Evolutionary conservation across 208 protist genomes (phyloP).

Genomic region (Novymonas esmeraldas): DNA sequence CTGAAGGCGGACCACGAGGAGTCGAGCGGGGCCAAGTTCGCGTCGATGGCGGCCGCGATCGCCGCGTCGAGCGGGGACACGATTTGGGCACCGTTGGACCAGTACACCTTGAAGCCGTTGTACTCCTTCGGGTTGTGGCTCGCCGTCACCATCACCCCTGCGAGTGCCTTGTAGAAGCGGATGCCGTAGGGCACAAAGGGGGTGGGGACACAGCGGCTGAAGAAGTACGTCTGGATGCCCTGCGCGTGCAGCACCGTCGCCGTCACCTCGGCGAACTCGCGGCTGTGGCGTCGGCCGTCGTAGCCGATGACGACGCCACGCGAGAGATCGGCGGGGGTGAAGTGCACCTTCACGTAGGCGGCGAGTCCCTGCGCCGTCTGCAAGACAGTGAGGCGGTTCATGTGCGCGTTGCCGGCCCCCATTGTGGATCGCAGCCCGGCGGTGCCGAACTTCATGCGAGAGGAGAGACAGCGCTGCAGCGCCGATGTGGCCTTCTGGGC

Average conservation of each 20-base stretch:
- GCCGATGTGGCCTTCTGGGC: constrained; percentile 28
- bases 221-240: constrained; percentile 90
- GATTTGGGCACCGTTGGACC: constrained; percentile 96
- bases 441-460: constrained; percentile 95
- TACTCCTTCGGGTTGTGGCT: constrained; percentile 99
- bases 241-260: constrained; percentile 86
- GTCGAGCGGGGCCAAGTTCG: constrained; percentile 84
- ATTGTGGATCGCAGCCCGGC: constrained; percentile 94
- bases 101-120: constrained; percentile 99
- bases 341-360: constrained; percentile 56
- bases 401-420: constrained; percentile 92
- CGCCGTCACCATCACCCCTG: constrained; percentile 98
- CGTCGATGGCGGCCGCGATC: constrained; percentile 90
- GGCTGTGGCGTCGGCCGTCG: constrained; percentile 95
- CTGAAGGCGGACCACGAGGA: constrained; percentile 55
- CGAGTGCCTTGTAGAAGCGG: constrained; percentile 49
- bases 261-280: constrained; percentile 86
- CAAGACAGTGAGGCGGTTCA: constrained; percentile 97
- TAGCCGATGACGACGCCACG: constrained; percentile 94
- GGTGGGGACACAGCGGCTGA: constrained; percentile 83
- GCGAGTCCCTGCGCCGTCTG: constrained; percentile 94
- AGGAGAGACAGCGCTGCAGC: constrained; percentile 72
- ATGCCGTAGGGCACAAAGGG: constrained; percentile 93
- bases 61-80: constrained; percentile 94
- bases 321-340: constrained; percentile 33